Percentiles rank a stretch among this genome's conserved stretches.
Conservation (phyloP, 2,329 filamentous ascomycete species). For the Alternaria sp. region DNA sequence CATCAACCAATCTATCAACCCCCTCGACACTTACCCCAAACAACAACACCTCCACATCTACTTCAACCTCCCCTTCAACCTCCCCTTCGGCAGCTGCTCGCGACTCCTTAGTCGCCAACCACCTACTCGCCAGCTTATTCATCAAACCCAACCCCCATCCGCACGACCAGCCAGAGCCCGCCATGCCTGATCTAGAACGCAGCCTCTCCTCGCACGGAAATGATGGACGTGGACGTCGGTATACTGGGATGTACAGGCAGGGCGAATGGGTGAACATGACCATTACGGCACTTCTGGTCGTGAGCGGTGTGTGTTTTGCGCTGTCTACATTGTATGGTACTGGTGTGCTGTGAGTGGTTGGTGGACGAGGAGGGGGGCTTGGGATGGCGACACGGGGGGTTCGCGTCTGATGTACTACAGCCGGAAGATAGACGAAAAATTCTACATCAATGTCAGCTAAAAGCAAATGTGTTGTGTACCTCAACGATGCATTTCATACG, state of each 20-base stretch:
- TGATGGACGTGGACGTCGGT: neutral
- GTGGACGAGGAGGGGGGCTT: too few species aligned
- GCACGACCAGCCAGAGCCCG: neutral
- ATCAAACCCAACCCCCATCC: neutral
- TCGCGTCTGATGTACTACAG: too few species aligned
- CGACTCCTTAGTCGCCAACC: neutral
- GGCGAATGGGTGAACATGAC: neutral
- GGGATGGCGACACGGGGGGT: too few species aligned
- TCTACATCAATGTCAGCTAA: too few species aligned
- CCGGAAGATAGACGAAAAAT: too few species aligned
- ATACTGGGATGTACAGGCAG: neutral
- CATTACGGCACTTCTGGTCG: neutral
- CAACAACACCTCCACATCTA: neutral
- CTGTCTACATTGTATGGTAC: neutral
- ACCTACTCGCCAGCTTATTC: neutral
- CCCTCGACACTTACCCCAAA: neutral
- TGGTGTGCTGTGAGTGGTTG: neutral
- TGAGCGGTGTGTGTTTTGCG: neutral
- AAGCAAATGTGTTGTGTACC: too few species aligned
- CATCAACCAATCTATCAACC: neutral
- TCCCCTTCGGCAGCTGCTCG: neutral
- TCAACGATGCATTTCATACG: neutral
- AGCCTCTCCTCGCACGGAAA: neutral
- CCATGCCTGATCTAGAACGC: neutral
- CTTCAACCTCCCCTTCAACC: neutral